A percentile compares a stretch with the other conserved stretches of the same genome.
Conservation (phyloP, 2,329 filamentous ascomycete species). For the Coniella vitis region DNA sequence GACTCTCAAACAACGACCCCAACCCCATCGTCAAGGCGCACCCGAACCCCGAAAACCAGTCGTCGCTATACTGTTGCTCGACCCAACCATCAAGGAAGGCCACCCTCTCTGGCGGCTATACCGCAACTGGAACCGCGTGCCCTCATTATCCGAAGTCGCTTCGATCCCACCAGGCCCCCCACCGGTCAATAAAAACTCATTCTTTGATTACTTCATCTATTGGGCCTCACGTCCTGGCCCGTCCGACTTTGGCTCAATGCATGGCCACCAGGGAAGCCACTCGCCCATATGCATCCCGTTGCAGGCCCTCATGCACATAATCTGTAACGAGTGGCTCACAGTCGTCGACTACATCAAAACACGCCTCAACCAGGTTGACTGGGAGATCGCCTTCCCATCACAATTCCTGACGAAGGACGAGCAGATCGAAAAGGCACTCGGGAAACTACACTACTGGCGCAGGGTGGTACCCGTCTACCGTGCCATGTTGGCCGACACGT, state of each 20-base stretch:
- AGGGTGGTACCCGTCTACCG: conserved; percentile 22
- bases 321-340: conserved; percentile 23
- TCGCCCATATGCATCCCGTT: conserved; percentile 17
- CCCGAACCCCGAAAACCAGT: conserved; percentile 8
- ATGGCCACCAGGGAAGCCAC: background rate
- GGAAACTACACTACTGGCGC: conserved; percentile 23
- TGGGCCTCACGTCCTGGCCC: conserved; percentile 19
- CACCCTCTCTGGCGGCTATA: conserved; percentile 22
- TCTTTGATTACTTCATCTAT: conserved; percentile 23
- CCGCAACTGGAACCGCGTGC: conserved; percentile 17
- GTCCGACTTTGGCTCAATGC: conserved; percentile 4
- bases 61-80: conserved; percentile 8
- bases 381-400: conserved; percentile 21
- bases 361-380: conserved; percentile 22
- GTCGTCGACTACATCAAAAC: conserved; percentile 24
- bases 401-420: conserved; percentile 18
- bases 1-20: background rate
- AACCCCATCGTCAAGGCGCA: background rate
- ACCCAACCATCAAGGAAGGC: conserved; percentile 4
- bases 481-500: conserved; percentile 23
- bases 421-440: conserved; percentile 18
- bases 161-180: background rate
- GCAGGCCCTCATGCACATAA: conserved; percentile 21
- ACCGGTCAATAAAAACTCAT: background rate
- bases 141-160: conserved; percentile 3